Percentiles rank a stretch among this genome's conserved stretches.
Conservation (phyloP, 768 basidiomycete species). For the Leccinum obscurum region DNA sequence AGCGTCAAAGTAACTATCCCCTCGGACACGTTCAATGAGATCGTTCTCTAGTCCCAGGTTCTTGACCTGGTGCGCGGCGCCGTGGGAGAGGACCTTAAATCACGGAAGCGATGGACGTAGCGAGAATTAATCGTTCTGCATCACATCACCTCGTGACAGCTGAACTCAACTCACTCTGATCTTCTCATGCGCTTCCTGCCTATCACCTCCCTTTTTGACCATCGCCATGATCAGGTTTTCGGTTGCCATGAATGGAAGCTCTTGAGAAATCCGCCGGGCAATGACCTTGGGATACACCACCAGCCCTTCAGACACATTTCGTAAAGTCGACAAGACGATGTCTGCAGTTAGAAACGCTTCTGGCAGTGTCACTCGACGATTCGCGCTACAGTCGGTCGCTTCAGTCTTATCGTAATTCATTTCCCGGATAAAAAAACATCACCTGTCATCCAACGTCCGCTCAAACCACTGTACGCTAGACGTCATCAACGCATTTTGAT, state of each 20-base stretch:
- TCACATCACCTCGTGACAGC: constrained; percentile 17
- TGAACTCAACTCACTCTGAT: constrained; percentile 62
- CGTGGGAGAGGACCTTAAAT: constrained; percentile 81
- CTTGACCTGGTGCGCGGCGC: constrained; percentile 94
- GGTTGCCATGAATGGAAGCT: constrained; percentile 99
- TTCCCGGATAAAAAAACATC: constrained; percentile 9
- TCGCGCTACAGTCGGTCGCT: constrained; percentile 59
- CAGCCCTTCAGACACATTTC: constrained; percentile 97
- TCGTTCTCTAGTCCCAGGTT: constrained; percentile 94
- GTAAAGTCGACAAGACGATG: constrained; percentile 91
- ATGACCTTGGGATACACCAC: constrained; percentile 99
- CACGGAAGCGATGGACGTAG: constrained; percentile 7
- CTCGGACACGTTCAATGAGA: constrained; percentile 82
- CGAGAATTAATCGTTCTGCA: constrained; percentile 10
- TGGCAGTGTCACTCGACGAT: constrained; percentile 93
- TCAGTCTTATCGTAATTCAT: constrained; percentile 7
- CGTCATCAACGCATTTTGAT: constrained; percentile 96
- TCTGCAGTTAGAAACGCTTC: constrained; percentile 98
- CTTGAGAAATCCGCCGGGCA: constrained; percentile 85
- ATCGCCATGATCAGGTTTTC: constrained; percentile 99
- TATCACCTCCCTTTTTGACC: constrained; percentile 91
- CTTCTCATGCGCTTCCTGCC: constrained; percentile 96
- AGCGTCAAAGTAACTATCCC: constrained; percentile 85
- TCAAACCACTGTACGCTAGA: constrained; percentile 97
- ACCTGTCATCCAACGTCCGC: constrained; percentile 96